These are phyloP conservation scores for Typha latifolia DNA, from an alignment of 176 grass and related monocot species.

Conservation along the genomic window DNA sequence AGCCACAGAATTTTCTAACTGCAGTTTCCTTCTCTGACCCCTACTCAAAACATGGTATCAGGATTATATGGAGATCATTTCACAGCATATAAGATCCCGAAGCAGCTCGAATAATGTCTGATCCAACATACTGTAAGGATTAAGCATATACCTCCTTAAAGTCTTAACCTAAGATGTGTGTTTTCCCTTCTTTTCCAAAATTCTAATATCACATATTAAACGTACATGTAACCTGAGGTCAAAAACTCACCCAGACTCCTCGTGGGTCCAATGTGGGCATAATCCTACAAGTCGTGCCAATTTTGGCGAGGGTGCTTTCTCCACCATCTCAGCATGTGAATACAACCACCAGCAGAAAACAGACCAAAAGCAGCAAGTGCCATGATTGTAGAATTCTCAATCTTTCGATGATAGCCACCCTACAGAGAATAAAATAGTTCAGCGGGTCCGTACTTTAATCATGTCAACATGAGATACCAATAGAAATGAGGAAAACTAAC, in stretches of 20 bases:
- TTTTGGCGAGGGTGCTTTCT: conserved; percentile 53
- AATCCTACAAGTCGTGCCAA: conserved; percentile 37
- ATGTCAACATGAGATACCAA: not conserved
- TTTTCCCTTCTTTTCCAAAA: too few relatives aligned
- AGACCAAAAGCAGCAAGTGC: conserved; percentile 51
- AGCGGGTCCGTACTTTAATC: not conserved
- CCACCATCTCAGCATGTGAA: conserved; percentile 50
- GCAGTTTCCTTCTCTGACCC: too few relatives aligned
- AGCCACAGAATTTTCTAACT: too few relatives aligned
- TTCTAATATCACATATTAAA: too few relatives aligned
- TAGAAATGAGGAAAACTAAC: not conserved
- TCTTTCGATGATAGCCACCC: conserved; percentile 34
- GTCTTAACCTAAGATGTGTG: too few relatives aligned
- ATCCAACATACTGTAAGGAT: too few relatives aligned
- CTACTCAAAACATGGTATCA: too few relatives aligned
- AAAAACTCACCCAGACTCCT: not conserved
- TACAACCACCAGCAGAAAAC: conserved; percentile 44
- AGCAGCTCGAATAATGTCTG: too few relatives aligned
- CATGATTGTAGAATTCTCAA: conserved; percentile 65
- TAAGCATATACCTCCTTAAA: too few relatives aligned
- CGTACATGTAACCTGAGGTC: too few relatives aligned
- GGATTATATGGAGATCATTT: too few relatives aligned
- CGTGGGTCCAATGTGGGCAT: not conserved
- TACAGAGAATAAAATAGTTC: conserved; percentile 17
- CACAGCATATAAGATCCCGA: too few relatives aligned